Evolutionary conservation across 768 basidiomycete genomes (phyloP), one percentile per base, ranked within the genome.

Genomic region (Vararia minispora): DNA sequence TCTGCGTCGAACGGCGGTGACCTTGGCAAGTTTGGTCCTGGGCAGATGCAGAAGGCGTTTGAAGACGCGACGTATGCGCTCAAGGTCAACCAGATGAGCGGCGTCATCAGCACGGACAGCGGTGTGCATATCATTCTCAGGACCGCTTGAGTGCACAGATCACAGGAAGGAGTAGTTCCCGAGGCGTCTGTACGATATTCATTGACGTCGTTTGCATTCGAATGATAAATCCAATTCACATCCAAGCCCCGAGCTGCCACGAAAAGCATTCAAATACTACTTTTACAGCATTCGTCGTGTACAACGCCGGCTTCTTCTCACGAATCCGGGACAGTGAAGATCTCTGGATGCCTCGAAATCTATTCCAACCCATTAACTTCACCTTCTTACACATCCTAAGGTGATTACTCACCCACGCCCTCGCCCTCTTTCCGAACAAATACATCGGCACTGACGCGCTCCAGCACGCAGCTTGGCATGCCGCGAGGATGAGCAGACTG

Each of bases 41-140:
- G 81, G 1, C 82, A 87, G 64, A 99, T 99, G 95, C 95, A 99
- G 62, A 90, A 87, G 61, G 80, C 89, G 25, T 99, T 99, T 53
- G 92, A 97, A 61, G 89, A 92, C 22, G 84, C 87, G 23, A 65
- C 86, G 9, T 92, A 71, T 58, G 72, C 61, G 2, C 66, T 91
- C 45, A 54, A 76, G 33, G 71, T 81, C 16, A 85, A 79, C 6
- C 60, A 84, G 60, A 79, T 91, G 54, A 88, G 85, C 58, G 80
- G 76, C 21, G 63, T 90, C 32, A 74, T 97, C 53, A 75, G 73
- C 51, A 84, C 94, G 32, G 92, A 98, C 48, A 92, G 89, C 49
- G 95, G 95, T 14, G 89, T 97, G 16, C 95, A 99, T 58, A 52
- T 98, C 48, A 84, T 99, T 52, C 63, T 94, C 60, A 73, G 95